Conservation (phyloP, 2,329 filamentous ascomycete genomes). For the Trichophyton benhamiae region DNA sequence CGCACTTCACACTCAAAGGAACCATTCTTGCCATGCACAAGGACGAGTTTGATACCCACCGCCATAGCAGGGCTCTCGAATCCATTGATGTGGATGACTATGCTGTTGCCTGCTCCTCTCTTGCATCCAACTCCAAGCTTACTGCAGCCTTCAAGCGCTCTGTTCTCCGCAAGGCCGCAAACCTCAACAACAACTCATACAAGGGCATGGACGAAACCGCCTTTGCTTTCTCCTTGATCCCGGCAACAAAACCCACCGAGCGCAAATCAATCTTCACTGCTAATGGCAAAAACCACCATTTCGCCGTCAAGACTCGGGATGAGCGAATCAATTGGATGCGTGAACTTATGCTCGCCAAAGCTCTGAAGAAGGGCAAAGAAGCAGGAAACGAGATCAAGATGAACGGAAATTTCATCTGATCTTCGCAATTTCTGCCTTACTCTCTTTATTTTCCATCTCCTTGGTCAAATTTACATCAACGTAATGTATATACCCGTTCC, state of each 20-base stretch:
- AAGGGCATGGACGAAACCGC: slow-evolving; percentile 20
- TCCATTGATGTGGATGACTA: slow-evolving; percentile 30
- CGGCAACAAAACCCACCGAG: slow-evolving; percentile 36
- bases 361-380: slow-evolving; percentile 23
- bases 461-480: neutral
- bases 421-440: neutral
- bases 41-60: slow-evolving; percentile 18
- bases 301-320: slow-evolving; percentile 74
- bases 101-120: slow-evolving; percentile 30
- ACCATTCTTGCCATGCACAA: slow-evolving; percentile 44
- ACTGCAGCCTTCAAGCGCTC: slow-evolving; percentile 65
- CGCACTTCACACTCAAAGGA: slow-evolving; percentile 75
- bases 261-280: slow-evolving; percentile 26
- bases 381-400: slow-evolving; percentile 20
- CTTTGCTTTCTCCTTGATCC: slow-evolving; percentile 34
- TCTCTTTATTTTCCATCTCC: neutral
- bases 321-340: slow-evolving; percentile 82
- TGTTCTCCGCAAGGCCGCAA: slow-evolving; percentile 23
- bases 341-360: slow-evolving; percentile 36
- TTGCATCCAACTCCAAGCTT: slow-evolving; percentile 67
- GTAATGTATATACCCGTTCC: neutral
- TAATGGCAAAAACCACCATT: slow-evolving; percentile 73
- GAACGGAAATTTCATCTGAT: slow-evolving; percentile 23
- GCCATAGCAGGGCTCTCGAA: slow-evolving; percentile 21
- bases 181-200: slow-evolving; percentile 5